Conservation (phyloP, 495 filamentous ascomycete species). For the Hypoxylon trugodes region DNA sequence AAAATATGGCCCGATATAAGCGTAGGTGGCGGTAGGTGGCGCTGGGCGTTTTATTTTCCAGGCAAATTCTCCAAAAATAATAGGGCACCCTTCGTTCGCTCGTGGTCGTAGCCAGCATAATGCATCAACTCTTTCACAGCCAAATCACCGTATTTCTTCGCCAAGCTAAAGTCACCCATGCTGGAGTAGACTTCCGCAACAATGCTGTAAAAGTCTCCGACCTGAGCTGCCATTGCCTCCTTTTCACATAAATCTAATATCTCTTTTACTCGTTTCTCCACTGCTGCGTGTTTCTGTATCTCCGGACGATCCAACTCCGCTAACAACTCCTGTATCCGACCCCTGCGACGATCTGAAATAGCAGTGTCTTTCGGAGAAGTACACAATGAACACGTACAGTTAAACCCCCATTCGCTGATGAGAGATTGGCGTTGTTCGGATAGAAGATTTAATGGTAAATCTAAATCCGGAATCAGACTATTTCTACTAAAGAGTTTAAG, state of each 20-base stretch:
- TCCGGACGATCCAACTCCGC: conserved; percentile 35
- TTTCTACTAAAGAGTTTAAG: neutral
- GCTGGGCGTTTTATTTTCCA: neutral
- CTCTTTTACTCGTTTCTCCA: conserved; percentile 35
- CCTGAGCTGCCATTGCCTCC: conserved; percentile 44
- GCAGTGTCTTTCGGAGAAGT: conserved; percentile 19
- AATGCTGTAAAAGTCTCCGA: conserved; percentile 47
- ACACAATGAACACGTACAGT: conserved; percentile 48
- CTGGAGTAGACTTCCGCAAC: conserved; percentile 41
- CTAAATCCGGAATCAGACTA: too few species aligned
- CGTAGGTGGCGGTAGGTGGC: neutral
- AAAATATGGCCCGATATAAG: neutral
- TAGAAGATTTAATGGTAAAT: conserved; percentile 41
- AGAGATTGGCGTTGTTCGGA: conserved; percentile 36
- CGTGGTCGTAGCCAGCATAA: conserved; percentile 40
- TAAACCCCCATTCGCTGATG: conserved; percentile 50
- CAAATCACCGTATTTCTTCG: conserved; percentile 35
- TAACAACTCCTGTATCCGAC: conserved; percentile 33
- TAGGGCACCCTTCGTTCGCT: conserved; percentile 22
- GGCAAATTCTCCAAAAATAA: conserved; percentile 23
- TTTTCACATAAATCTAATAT: conserved; percentile 39
- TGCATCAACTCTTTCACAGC: conserved; percentile 38
- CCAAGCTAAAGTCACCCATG: conserved; percentile 33
- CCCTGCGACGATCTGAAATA: conserved; percentile 41
- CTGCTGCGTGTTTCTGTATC: conserved; percentile 22